phyloP scores from a whole-genome alignment of 495 filamentous ascomycete species.

The Penicillium verhagenii region DNA sequence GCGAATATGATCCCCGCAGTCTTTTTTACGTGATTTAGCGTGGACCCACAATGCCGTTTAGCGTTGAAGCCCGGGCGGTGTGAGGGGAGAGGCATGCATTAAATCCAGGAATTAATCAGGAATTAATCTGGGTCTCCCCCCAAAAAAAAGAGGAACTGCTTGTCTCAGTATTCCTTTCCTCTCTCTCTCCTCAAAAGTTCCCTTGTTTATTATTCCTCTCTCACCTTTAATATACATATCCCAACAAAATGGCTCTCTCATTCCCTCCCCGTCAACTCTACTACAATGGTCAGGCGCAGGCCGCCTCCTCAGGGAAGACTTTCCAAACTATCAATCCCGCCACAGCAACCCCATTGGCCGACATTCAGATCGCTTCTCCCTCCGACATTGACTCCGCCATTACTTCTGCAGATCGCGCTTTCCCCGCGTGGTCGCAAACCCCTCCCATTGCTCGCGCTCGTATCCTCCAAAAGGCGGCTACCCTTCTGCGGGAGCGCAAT shows the following conservation, averaged over 20 bases:
- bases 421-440: slow-evolving; percentile 64
- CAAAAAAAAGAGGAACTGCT: not conserved
- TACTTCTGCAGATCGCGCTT: slow-evolving; percentile 58
- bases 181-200: not conserved
- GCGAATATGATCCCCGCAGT: not conserved
- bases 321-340: slow-evolving; percentile 71
- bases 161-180: too few relatives aligned
- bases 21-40: not conserved
- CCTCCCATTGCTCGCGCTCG: slow-evolving; percentile 63
- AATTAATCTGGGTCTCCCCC: not conserved
- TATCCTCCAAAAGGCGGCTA: slow-evolving; percentile 67
- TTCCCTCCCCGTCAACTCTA: slow-evolving; percentile 59
- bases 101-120: too few relatives aligned
- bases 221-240: not conserved
- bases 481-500: slow-evolving; percentile 63
- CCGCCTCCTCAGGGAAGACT: slow-evolving; percentile 56
- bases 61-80: not conserved
- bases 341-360: slow-evolving; percentile 60
- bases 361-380: slow-evolving; percentile 60
- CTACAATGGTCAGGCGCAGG: slow-evolving; percentile 62
- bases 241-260: slow-evolving; percentile 35
- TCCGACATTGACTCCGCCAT: slow-evolving; percentile 67
- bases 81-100: not conserved
- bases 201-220: not conserved
- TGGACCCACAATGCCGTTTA: not conserved